These are phyloP conservation scores for Pleurotus djamor DNA, from an alignment of 768 basidiomycete species.

Conservation along the genomic window DNA sequence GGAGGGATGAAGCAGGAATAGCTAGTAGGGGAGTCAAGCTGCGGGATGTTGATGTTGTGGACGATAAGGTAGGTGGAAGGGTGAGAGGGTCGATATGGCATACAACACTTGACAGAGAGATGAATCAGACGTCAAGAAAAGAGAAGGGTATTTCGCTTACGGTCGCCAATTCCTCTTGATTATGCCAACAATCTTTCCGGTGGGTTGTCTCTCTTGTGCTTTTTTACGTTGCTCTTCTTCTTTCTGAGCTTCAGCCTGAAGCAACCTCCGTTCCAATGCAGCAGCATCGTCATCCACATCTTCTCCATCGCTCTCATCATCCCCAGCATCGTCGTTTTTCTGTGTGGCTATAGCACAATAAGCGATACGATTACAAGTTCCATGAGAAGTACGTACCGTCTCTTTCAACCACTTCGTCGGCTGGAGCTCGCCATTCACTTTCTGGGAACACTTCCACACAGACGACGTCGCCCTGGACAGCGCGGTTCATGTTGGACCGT, in stretches of 20 bases:
- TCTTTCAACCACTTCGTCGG: slow-evolving; percentile 92
- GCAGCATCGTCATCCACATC: slow-evolving; percentile 11
- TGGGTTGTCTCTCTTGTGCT: slow-evolving; percentile 75
- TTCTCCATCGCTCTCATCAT: slow-evolving; percentile 59
- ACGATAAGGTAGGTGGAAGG: slow-evolving; percentile 80
- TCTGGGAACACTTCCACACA: slow-evolving; percentile 86
- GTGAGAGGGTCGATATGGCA: slow-evolving; percentile 94
- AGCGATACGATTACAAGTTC: neutral
- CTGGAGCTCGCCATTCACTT: slow-evolving; percentile 89
- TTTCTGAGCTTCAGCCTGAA: slow-evolving; percentile 37
- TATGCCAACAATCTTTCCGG: slow-evolving; percentile 88
- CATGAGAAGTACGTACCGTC: slow-evolving; percentile 52
- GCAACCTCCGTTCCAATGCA: slow-evolving; percentile 31
- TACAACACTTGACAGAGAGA: slow-evolving; percentile 59
- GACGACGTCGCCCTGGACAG: slow-evolving; percentile 91
- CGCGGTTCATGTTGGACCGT: slow-evolving; percentile 92
- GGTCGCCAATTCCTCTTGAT: slow-evolving; percentile 96
- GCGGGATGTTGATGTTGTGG: slow-evolving; percentile 73
- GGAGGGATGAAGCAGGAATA: slow-evolving; percentile 84
- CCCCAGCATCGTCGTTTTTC: slow-evolving; percentile 85
- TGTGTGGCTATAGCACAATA: slow-evolving; percentile 55
- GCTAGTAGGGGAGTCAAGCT: slow-evolving; percentile 92
- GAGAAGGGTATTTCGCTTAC: slow-evolving; percentile 42
- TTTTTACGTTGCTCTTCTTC: slow-evolving; percentile 25
- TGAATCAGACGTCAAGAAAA: neutral